Base-by-base conservation (phyloP, 1,284 basidiomycete species). In the Austroboletus niveus region DNA sequence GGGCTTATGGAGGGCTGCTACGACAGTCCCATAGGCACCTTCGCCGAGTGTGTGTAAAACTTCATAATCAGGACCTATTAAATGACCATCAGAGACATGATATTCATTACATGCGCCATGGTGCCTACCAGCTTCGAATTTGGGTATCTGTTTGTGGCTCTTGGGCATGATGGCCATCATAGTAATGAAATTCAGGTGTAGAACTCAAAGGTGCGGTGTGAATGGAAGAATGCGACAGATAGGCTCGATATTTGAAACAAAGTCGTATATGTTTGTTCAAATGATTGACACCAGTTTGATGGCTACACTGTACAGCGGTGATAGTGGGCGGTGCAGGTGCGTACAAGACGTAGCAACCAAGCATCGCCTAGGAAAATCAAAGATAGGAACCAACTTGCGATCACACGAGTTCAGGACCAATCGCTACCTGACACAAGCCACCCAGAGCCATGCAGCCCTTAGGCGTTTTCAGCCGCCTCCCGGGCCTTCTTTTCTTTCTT, bases 1-100 rank as follows among this genome's bases (percentile, higher is more conserved):
- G 17, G 83, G 82, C 55, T 78, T 76, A 66, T 89, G 85, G 38
- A 84, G 69, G 20, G 87, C 87, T 42, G 84, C 82, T 32, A 77
- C 81, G 46, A 86, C 84, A 39, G 85, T 85, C 27, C 90, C 84
- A 60, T 86, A 86, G 43, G 88, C 87, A 50, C 90, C 90, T 72
- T 92, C 90, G 39, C 89, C 84, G 48, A 84, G 74, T 47, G 83
- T 77, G 65, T 89, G 85, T 60, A 91, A 74, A 46, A 92, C 75
- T 61, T 86, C 80, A 70, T 92, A 92, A 60, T 87, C 79, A 45
- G 84, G 78, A 55, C 85, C 86, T 87, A 27, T 48, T 14, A 20
- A 46, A 29, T n/a, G 22, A n/a, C 10, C 20, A 54, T 55, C 56
- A 27, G 56, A 51, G 57, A 8, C 41, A 15, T 4, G 14, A 14